Percentiles rank a stretch among this genome's conserved stretches.
Conservation (phyloP, 2,329 filamentous ascomycete species). For the Furcasterigmium furcatum region DNA sequence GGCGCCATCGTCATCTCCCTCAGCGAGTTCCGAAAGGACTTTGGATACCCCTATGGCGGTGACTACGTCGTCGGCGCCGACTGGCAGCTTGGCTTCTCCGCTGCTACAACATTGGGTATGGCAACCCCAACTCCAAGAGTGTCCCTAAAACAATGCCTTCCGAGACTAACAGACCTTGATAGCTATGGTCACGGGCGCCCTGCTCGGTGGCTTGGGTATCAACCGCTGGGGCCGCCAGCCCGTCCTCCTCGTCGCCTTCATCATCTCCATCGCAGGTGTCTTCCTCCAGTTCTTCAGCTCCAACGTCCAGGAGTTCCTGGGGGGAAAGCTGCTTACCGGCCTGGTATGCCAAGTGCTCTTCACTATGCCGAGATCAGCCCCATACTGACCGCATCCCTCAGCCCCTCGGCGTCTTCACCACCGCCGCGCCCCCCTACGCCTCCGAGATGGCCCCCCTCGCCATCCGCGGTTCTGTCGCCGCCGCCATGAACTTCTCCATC, state of each 20-base stretch:
- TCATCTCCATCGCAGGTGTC: constrained; percentile 41
- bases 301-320: constrained; percentile 20
- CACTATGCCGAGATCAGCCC: too few species aligned
- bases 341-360: background rate
- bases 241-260: constrained; percentile 37
- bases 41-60: constrained; percentile 28
- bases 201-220: constrained; percentile 14
- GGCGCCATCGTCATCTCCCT: constrained; percentile 32
- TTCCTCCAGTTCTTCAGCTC: constrained; percentile 36
- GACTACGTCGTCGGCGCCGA: constrained; percentile 30
- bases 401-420: constrained; percentile 14
- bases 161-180: too few species aligned
- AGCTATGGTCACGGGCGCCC: constrained; percentile 23
- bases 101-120: constrained; percentile 19
- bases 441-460: constrained; percentile 18
- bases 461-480: constrained; percentile 17
- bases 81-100: constrained; percentile 36
- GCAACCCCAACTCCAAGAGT: too few species aligned
- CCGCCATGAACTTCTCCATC: constrained; percentile 17
- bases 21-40: constrained; percentile 35
- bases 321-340: constrained; percentile 24
- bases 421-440: constrained; percentile 16
- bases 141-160: too few species aligned
- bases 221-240: constrained; percentile 35
- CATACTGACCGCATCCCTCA: too few species aligned